Evolutionary conservation across 1,139 yeast species (phyloP), one percentile per base, ranked within the genome.

Genomic region (Candida sojae): DNA sequence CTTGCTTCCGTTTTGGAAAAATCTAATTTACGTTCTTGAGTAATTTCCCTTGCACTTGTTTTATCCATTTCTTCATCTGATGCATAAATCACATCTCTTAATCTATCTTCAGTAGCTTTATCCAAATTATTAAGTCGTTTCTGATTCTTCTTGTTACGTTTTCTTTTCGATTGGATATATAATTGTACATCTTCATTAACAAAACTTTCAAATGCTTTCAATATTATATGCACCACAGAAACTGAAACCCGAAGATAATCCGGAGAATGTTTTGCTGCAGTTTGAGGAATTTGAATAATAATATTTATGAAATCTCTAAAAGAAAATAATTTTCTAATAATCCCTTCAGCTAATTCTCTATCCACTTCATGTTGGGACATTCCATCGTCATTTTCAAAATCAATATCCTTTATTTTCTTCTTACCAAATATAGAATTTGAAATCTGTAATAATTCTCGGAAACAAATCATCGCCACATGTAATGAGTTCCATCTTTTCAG

Each of bases 381-480:
- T 6, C 79, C 77, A 2, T 84, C 76, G 2, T 55, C 60, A 6
- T 50, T 42, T 42, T 44, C 47, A 5, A 38, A 28, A 31, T 30
- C 43, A 13, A 44, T 17, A 17, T 49, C 48, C 7, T 47, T 37
- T 25, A 73, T 79, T 33, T 65, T 64, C n/a, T 73, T 77, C 6
- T 68, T 69, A 10, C 64, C 58, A 39, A 80, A 78, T 66, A 86
- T 75, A 1, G 77, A 68, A 38, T 75, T 71, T 1, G 89, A 73
- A 2, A 86, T 74, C 12, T 75, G 62, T 5, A 93, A 64, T 38
- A 91, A 67, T 54, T 88, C 89, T 37, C 79, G 78, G 59, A 89
- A 82, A 50, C 91, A 81, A 37, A 82, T 72, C 80, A 89, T 79
- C 1, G 86, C 82, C 0, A 91, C 88, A 56, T 88, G 92, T 2